Conservation (phyloP, 2,329 filamentous ascomycete species). For the Arthrobotrys pseudoclavata region DNA sequence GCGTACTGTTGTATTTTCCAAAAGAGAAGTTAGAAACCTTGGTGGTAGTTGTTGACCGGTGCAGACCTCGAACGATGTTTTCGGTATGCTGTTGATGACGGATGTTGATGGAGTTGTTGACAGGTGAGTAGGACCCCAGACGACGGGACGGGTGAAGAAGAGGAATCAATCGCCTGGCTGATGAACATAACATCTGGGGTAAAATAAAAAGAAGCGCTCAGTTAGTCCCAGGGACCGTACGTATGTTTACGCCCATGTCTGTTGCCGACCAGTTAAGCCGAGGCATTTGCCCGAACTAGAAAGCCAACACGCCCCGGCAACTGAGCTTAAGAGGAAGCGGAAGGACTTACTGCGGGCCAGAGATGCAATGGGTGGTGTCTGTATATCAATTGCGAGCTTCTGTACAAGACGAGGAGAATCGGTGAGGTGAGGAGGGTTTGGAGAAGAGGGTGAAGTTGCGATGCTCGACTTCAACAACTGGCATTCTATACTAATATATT, state of each 20-base stretch:
- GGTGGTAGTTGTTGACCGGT: slow-evolving; percentile 6
- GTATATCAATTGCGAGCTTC: neutral
- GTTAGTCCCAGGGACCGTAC: neutral
- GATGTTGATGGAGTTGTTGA: neutral
- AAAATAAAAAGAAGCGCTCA: slow-evolving; percentile 17
- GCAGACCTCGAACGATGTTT: neutral
- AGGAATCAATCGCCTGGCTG: slow-evolving; percentile 16
- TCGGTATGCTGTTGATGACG: neutral
- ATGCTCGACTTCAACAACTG: neutral
- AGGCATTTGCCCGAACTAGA: slow-evolving; percentile 49
- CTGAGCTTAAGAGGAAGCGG: slow-evolving; percentile 3
- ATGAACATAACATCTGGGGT: slow-evolving; percentile 19
- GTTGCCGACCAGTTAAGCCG: slow-evolving; percentile 52
- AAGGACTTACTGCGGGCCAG: neutral
- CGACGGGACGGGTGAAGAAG: neutral
- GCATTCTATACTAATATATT: neutral
- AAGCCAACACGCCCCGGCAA: slow-evolving; percentile 26
- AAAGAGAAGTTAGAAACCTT: neutral
- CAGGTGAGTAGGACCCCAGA: neutral
- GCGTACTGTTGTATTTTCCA: slow-evolving; percentile 42
- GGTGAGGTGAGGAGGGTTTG: neutral
- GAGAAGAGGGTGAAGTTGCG: neutral
- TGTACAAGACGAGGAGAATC: neutral
- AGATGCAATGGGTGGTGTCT: neutral
- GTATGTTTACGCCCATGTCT: neutral